Evolutionary conservation across 1,284 basidiomycete species (phyloP).

Genomic region (Irpex rosettiformis): DNA sequence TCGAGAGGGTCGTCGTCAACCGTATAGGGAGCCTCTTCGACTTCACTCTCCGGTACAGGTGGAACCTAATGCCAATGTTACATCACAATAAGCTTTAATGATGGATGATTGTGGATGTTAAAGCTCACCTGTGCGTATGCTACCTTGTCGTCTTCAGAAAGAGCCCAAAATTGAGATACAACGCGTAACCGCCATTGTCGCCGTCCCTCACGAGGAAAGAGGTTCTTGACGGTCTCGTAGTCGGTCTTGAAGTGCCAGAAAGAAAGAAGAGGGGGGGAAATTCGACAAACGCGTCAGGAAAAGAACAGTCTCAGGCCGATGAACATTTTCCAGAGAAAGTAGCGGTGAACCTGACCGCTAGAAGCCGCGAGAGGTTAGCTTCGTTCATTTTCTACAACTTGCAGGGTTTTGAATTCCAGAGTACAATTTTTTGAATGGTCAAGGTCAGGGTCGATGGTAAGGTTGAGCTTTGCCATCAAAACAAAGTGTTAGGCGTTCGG

Average conservation of each 20-base stretch:
- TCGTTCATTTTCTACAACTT: neutral
- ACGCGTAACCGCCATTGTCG: conserved; percentile 36
- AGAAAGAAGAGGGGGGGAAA: no score
- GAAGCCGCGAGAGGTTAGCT: conserved; percentile 21
- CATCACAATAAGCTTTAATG: neutral
- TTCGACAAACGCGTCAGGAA: no score
- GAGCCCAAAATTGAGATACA: conserved; percentile 37
- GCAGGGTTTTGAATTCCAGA: neutral
- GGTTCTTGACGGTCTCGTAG: conserved; percentile 33
- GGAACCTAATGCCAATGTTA: conserved; percentile 1
- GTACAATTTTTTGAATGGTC: neutral
- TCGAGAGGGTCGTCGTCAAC: conserved; percentile 49
- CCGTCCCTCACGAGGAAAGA: conserved; percentile 36
- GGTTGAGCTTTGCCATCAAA: no score
- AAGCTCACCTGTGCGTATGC: conserved; percentile 19
- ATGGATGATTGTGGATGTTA: neutral
- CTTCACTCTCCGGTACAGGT: conserved; percentile 7
- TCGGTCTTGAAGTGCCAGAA: conserved; percentile 27
- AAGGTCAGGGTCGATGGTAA: no score
- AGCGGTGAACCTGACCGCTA: conserved; percentile 20
- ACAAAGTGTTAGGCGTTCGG: no score
- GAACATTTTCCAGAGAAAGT: neutral
- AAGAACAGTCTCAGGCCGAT: neutral
- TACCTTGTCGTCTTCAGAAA: conserved; percentile 24
- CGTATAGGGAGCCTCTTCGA: conserved; percentile 25